These are phyloP conservation scores for Sporobolomyces pararoseus DNA, from an alignment of 768 basidiomycete species.

Conservation along the genomic window DNA sequence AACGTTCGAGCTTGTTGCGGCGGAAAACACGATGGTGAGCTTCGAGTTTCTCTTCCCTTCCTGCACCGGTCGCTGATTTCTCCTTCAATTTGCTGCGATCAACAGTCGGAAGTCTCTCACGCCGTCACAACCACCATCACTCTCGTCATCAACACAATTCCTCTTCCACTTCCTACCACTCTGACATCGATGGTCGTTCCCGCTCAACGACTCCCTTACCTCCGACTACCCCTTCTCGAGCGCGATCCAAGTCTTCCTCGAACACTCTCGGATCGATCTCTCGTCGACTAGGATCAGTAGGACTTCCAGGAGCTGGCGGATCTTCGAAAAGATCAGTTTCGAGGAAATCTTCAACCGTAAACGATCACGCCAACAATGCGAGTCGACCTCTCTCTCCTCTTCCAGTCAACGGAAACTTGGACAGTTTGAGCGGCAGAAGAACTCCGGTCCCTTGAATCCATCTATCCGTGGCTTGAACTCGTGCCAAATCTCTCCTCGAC, in stretches of 20 bases:
- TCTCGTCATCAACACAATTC: background rate
- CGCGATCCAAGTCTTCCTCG: conserved; percentile 5
- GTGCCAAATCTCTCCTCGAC: no score
- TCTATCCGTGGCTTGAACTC: background rate
- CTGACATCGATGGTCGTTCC: background rate
- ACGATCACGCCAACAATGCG: background rate
- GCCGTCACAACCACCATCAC: conserved; percentile 15
- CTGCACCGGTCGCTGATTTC: background rate
- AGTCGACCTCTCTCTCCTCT: conserved; percentile 19
- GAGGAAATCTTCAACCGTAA: background rate
- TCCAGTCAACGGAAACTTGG: conserved; percentile 12
- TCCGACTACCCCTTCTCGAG: conserved; percentile 5
- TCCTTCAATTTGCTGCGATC: background rate
- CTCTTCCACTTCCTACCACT: background rate
- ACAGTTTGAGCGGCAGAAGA: background rate
- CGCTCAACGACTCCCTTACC: conserved; percentile 3
- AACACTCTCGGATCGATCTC: conserved; percentile 27
- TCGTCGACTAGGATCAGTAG: conserved; percentile 5
- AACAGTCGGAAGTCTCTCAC: conserved; percentile 25
- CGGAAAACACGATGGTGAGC: conserved; percentile 33
- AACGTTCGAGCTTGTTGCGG: conserved; percentile 88
- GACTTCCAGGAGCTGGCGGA: background rate
- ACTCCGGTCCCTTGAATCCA: background rate
- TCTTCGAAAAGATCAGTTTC: conserved; percentile 1
- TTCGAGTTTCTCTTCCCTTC: background rate